A percentile compares a stretch with the other conserved stretches of the same genome.
Evolutionary conservation across 2,329 filamentous ascomycete species (phyloP).

Genomic region (Colletotrichum navitas): DNA sequence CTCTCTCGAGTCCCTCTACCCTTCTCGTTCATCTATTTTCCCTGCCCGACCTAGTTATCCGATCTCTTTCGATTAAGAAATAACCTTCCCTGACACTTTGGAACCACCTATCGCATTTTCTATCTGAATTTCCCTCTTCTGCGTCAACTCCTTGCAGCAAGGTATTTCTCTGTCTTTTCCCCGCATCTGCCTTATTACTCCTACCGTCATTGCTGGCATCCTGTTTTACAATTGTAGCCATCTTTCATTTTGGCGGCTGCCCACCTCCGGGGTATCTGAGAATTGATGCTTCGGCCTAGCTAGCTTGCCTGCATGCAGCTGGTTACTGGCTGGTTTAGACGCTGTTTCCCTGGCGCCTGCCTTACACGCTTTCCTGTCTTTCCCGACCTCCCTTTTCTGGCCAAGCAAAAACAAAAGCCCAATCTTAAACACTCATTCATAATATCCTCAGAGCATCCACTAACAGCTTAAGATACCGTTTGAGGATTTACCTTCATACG

Average conservation of each 20-base stretch:
- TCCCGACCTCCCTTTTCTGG: not conserved
- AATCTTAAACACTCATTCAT: not conserved
- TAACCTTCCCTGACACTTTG: not conserved
- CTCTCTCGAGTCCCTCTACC: too few species aligned
- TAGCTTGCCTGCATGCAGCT: not conserved
- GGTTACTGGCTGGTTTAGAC: not conserved
- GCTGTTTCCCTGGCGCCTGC: not conserved
- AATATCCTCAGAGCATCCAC: not conserved
- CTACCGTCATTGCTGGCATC: not conserved
- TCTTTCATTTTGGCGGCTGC: not conserved
- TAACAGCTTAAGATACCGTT: constrained; percentile 28
- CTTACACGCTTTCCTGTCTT: too few species aligned
- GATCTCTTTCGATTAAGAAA: not conserved
- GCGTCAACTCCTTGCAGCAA: not conserved
- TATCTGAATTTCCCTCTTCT: not conserved
- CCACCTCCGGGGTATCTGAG: not conserved
- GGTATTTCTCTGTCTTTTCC: too few species aligned
- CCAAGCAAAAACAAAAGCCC: not conserved
- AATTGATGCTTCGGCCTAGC: not conserved
- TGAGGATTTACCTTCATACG: constrained; percentile 26
- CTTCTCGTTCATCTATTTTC: not conserved
- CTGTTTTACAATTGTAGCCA: not conserved
- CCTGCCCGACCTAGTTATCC: too few species aligned
- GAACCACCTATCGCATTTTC: not conserved
- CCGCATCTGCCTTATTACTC: not conserved